These are phyloP conservation scores for Brassica balearica DNA, from an alignment of 441 rosid species.

Conservation along the genomic window DNA sequence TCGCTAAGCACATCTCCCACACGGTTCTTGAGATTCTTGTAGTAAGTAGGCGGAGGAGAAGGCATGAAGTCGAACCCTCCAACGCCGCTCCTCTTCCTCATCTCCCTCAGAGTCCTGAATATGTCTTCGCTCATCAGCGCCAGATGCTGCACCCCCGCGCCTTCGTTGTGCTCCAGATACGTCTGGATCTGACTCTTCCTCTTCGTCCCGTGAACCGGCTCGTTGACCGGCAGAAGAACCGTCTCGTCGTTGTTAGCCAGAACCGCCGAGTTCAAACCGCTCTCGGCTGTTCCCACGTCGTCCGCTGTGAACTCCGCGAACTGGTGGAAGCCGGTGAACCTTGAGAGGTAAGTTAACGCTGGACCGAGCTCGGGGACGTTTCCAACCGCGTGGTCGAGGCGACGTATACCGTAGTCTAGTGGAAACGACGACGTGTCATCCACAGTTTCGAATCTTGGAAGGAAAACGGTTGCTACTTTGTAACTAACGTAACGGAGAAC, in stretches of 20 bases:
- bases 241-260: slow-evolving; percentile 80
- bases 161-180: slow-evolving; percentile 92
- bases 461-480: slow-evolving; percentile 46
- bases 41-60: slow-evolving; percentile 87
- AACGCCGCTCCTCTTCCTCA: slow-evolving; percentile 71
- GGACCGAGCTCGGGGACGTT: slow-evolving; percentile 79
- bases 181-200: slow-evolving; percentile 97
- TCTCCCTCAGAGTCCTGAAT: slow-evolving; percentile 81
- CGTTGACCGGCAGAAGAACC: slow-evolving; percentile 84
- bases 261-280: slow-evolving; percentile 83
- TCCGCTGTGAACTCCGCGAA: slow-evolving; percentile 91
- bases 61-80: slow-evolving; percentile 99
- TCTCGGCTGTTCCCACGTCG: slow-evolving; percentile 86
- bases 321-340: slow-evolving; percentile 86
- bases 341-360: slow-evolving; percentile 64
- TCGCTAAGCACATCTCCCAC: slow-evolving; percentile 79
- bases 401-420: slow-evolving; percentile 72
- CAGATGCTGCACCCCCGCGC: slow-evolving; percentile 88
- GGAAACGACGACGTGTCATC: slow-evolving; percentile 65
- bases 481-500: slow-evolving; percentile 78
- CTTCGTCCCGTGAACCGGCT: slow-evolving; percentile 89
- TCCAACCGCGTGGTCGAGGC: slow-evolving; percentile 93
- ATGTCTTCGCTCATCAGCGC: slow-evolving; percentile 78
- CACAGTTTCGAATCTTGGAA: slow-evolving; percentile 68
- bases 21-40: slow-evolving; percentile 72